These are phyloP conservation scores for Cucumis hystrix DNA, from an alignment of 306 rosid species.

Conservation along the genomic window DNA sequence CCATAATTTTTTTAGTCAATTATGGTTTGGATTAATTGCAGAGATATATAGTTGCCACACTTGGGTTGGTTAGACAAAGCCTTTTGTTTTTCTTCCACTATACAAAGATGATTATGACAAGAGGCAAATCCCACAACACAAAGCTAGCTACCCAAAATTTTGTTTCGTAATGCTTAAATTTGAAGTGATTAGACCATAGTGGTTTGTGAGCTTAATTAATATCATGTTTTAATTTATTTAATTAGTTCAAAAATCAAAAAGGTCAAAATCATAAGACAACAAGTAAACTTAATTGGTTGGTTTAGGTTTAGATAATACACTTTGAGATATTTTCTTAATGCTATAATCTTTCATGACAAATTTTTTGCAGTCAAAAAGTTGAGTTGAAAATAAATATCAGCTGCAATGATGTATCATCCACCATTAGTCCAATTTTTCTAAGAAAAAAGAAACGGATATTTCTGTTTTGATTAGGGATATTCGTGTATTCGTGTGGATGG, in stretches of 20 bases:
- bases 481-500: no score
- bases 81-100: constrained; percentile 1
- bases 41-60: not conserved
- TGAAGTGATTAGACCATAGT: not conserved
- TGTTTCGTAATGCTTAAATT: not conserved
- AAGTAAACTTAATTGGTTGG: not conserved
- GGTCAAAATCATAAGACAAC: not conserved
- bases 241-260: not conserved
- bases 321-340: not conserved
- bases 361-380: not conserved
- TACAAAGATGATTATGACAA: not conserved
- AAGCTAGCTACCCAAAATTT: not conserved
- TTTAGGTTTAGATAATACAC: not conserved
- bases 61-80: not conserved
- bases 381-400: not conserved
- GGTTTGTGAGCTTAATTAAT: not conserved
- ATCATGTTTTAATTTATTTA: not conserved
- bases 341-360: not conserved
- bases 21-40: not conserved
- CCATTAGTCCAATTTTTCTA: not conserved
- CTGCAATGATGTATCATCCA: not conserved
- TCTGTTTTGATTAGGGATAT: not conserved
- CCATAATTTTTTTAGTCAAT: not conserved
- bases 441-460: not conserved
- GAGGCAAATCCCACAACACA: not conserved